A percentile compares a stretch with the other conserved stretches of the same genome.
phyloP scores from a whole-genome alignment of 23 red algal genomes.

The Agarophyton chilense region DNA sequence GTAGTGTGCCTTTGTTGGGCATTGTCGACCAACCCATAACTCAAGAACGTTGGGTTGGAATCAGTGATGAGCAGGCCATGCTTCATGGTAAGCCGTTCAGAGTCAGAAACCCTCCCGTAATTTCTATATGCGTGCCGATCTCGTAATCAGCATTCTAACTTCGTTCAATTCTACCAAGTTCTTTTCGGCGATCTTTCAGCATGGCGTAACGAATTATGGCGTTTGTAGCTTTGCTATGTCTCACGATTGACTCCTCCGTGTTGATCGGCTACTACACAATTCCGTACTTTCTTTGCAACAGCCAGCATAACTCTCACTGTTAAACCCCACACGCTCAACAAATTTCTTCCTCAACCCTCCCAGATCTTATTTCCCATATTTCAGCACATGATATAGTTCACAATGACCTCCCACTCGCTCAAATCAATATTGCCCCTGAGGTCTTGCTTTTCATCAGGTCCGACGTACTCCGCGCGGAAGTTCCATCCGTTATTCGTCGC shows the following conservation, averaged over 20 bases:
- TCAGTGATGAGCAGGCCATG: constrained; percentile 41
- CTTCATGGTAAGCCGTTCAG: constrained; percentile 43
- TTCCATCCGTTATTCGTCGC: not conserved
- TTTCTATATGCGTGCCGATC: constrained; percentile 47
- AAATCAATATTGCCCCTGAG: not conserved
- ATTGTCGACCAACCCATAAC: constrained; percentile 88
- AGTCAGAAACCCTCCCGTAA: constrained; percentile 4
- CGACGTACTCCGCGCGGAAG: not conserved
- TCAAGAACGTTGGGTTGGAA: constrained; percentile 90
- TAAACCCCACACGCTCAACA: not conserved
- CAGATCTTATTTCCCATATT: not conserved
- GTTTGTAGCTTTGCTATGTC: not conserved
- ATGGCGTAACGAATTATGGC: not conserved
- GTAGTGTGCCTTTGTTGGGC: constrained; percentile 75
- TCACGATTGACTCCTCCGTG: not conserved
- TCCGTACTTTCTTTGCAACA: not conserved
- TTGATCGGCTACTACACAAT: not conserved
- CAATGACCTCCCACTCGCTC: not conserved
- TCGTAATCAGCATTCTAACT: not conserved
- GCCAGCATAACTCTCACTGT: not conserved
- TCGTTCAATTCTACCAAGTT: not conserved
- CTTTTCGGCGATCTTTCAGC: not conserved
- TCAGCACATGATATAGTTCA: not conserved
- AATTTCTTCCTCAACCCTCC: not conserved
- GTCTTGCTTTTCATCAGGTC: not conserved